Evolutionary conservation across 2,329 filamentous ascomycete genomes (phyloP).

Genomic region (Alternaria triticina): DNA sequence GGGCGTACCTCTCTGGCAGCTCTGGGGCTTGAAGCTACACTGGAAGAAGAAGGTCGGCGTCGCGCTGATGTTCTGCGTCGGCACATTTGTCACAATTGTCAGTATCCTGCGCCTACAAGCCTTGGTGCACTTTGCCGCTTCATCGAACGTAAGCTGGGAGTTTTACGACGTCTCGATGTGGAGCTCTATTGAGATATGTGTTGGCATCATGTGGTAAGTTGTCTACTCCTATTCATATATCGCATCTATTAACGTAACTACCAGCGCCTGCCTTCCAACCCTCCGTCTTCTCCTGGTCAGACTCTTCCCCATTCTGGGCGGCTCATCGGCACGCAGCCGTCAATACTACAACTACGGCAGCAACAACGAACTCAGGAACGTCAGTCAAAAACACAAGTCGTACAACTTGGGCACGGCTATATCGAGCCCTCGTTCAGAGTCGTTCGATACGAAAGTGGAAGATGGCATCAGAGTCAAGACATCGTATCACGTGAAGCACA

Average conservation of each 20-base stretch:
- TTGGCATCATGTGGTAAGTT: slow-evolving; percentile 50
- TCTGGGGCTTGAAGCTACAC: slow-evolving; percentile 41
- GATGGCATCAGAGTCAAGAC: slow-evolving; percentile 28
- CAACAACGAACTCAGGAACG: slow-evolving; percentile 24
- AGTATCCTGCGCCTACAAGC: slow-evolving; percentile 53
- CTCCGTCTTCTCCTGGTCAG: slow-evolving; percentile 48
- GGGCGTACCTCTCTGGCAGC: slow-evolving; percentile 45
- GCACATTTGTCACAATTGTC: slow-evolving; percentile 52
- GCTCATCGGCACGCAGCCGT: slow-evolving; percentile 37
- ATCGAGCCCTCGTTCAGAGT: slow-evolving; percentile 1
- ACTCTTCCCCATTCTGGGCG: slow-evolving; percentile 45
- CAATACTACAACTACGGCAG: slow-evolving; percentile 37
- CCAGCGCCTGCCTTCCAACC: slow-evolving; percentile 51
- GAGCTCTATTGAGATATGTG: slow-evolving; percentile 52
- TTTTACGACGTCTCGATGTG: slow-evolving; percentile 51
- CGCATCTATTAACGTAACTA: background rate
- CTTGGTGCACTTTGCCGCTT: slow-evolving; percentile 52
- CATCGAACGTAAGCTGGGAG: slow-evolving; percentile 50
- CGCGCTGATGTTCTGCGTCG: slow-evolving; percentile 49
- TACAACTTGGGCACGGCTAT: slow-evolving; percentile 9
- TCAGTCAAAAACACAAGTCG: slow-evolving; percentile 18
- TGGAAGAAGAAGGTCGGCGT: slow-evolving; percentile 50
- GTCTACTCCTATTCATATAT: background rate
- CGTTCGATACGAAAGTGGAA: slow-evolving; percentile 7
- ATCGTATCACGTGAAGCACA: slow-evolving; percentile 25